phyloP scores from a whole-genome alignment of 1,139 yeast species.

The Lodderomyces beijingensis region DNA sequence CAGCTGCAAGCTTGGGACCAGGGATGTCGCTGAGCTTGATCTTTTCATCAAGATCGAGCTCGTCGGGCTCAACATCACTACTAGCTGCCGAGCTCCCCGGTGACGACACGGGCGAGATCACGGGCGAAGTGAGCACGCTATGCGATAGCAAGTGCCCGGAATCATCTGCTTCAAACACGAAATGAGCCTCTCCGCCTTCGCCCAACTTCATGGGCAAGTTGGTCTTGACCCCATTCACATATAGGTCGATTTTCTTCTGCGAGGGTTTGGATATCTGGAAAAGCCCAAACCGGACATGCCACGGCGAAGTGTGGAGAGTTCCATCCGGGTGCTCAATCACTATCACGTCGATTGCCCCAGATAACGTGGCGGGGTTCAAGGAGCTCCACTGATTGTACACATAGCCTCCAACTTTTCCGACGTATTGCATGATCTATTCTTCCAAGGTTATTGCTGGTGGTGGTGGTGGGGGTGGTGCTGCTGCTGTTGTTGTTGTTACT shows the following conservation, averaged over 20 bases:
- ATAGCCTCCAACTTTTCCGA: constrained; percentile 90
- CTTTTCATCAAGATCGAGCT: constrained; percentile 30
- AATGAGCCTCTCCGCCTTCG: constrained; percentile 97
- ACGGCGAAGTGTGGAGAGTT: constrained; percentile 86
- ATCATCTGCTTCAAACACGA: constrained; percentile 88
- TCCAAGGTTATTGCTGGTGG: too few species aligned
- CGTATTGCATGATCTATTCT: constrained; percentile 76
- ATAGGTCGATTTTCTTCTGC: constrained; percentile 86
- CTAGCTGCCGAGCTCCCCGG: constrained; percentile 46
- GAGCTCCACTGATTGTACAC: constrained; percentile 97
- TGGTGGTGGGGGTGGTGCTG: too few species aligned
- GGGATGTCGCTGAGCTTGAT: constrained; percentile 22
- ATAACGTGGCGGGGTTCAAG: constrained; percentile 89
- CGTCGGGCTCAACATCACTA: constrained; percentile 22
- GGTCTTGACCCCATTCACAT: constrained; percentile 77
- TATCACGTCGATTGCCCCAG: constrained; percentile 96
- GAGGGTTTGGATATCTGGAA: constrained; percentile 92
- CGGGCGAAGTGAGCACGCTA: constrained; percentile 87
- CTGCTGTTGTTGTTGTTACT: too few species aligned
- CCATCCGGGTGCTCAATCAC: constrained; percentile 91
- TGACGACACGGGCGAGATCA: constrained; percentile 73
- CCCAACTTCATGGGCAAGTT: constrained; percentile 94
- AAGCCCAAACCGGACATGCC: constrained; percentile 94
- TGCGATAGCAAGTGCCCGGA: constrained; percentile 54
- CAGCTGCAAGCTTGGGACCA: constrained; percentile 20